These are phyloP conservation scores for Aspergillaceae sp. DNA, from an alignment of 2,329 filamentous ascomycete genomes.

Conservation along the genomic window DNA sequence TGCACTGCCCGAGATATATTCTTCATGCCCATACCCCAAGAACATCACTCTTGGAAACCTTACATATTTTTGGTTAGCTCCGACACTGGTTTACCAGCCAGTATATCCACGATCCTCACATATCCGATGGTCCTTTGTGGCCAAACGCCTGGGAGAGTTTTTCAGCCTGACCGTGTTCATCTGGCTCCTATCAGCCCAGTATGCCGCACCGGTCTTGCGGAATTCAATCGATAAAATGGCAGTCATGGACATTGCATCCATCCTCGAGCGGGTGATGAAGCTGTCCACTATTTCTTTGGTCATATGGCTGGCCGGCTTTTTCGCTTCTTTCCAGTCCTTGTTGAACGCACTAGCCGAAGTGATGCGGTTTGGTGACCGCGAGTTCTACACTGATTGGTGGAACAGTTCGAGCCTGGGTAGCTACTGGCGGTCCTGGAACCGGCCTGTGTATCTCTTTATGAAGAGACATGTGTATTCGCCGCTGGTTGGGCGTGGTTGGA, in stretches of 20 bases:
- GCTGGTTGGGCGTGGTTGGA: constrained; percentile 75
- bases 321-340: constrained; percentile 87
- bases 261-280: constrained; percentile 85
- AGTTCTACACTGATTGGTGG: constrained; percentile 98
- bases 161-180: constrained; percentile 76
- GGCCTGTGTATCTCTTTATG: constrained; percentile 95
- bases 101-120: constrained; percentile 78
- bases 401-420: constrained; percentile 75
- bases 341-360: constrained; percentile 88
- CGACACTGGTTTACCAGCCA: constrained; percentile 92
- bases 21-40: constrained; percentile 71
- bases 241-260: constrained; percentile 67
- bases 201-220: constrained; percentile 77
- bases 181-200: constrained; percentile 91
- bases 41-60: constrained; percentile 87
- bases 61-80: constrained; percentile 95
- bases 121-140: constrained; percentile 81
- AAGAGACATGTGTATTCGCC: constrained; percentile 87
- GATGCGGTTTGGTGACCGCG: constrained; percentile 79
- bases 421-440: constrained; percentile 98
- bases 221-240: constrained; percentile 88
- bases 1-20: constrained; percentile 72
- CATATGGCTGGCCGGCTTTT: constrained; percentile 97
- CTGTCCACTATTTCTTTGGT: constrained; percentile 89
- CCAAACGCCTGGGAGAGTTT: constrained; percentile 71